These are phyloP conservation scores for Chara braunii DNA, from an alignment of 139 green algal genomes.

Conservation along the genomic window DNA sequence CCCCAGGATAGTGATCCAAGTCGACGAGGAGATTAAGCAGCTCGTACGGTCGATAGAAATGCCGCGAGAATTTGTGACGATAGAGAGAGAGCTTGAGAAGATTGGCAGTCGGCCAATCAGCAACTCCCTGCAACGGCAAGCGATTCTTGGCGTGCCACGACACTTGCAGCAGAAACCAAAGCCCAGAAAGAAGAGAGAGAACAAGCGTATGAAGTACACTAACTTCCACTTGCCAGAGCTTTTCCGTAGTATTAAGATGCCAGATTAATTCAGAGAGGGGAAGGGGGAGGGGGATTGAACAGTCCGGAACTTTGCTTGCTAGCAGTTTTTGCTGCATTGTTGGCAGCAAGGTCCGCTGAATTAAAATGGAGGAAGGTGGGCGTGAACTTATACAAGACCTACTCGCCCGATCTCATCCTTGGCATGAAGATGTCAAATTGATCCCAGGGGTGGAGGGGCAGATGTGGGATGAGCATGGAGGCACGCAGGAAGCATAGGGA, in stretches of 20 bases:
- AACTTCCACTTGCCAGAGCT: slow-evolving; percentile 34
- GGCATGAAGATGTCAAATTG: no score
- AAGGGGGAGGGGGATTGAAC: no score
- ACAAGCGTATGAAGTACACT: slow-evolving; percentile 34
- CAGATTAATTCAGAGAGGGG: no score
- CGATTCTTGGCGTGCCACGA: neutral
- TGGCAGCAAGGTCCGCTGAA: no score
- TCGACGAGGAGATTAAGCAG: slow-evolving; percentile 31
- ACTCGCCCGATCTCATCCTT: no score
- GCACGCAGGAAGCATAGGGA: no score
- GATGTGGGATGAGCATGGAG: no score
- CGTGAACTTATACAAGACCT: no score
- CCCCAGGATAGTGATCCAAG: slow-evolving; percentile 19
- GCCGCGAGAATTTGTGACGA: slow-evolving; percentile 2
- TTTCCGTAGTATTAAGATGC: slow-evolving; percentile 13
- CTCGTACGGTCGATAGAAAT: slow-evolving; percentile 17
- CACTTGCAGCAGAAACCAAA: neutral
- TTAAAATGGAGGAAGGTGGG: no score
- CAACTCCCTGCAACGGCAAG: neutral
- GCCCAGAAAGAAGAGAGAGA: slow-evolving; percentile 13
- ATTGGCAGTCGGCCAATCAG: slow-evolving; percentile 1
- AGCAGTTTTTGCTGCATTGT: no score
- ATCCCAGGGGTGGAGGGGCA: no score
- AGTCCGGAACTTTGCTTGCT: no score
- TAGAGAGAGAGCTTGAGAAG: slow-evolving; percentile 27